Percentiles rank a stretch among this genome's conserved stretches.
These are phyloP conservation scores for Nematodospora valgi DNA, from an alignment of 805 yeast genomes.

Conservation along the genomic window DNA sequence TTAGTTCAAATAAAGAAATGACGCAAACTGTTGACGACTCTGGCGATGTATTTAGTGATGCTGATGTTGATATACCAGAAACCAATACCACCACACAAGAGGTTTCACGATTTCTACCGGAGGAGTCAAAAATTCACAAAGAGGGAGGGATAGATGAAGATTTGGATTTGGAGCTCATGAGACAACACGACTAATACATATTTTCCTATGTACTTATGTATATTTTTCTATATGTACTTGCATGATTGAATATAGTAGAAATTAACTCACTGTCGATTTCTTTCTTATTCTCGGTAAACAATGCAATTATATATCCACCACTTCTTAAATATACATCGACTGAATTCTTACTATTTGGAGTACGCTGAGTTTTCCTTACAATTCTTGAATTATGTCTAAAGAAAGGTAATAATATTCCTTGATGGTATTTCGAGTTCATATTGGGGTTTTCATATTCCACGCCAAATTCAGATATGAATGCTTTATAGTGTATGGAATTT, in stretches of 20 bases:
- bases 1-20: too few relatives aligned
- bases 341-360: not conserved
- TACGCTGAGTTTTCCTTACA: slow-evolving; percentile 33
- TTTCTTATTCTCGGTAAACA: slow-evolving; percentile 31
- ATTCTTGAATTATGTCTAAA: slow-evolving; percentile 41
- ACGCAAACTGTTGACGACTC: too few relatives aligned
- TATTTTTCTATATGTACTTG: slow-evolving; percentile 46
- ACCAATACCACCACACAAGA: slow-evolving; percentile 8
- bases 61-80: slow-evolving; percentile 15
- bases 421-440: slow-evolving; percentile 30
- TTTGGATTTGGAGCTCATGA: slow-evolving; percentile 35
- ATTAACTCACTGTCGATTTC: slow-evolving; percentile 34
- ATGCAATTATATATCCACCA: slow-evolving; percentile 51
- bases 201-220: slow-evolving; percentile 25
- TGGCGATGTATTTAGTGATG: slow-evolving; percentile 16
- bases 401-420: slow-evolving; percentile 56
- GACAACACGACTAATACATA: slow-evolving; percentile 30
- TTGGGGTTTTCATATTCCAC: slow-evolving; percentile 35
- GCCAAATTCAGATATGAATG: slow-evolving; percentile 53
- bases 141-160: slow-evolving; percentile 29
- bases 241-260: slow-evolving; percentile 44
- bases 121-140: slow-evolving; percentile 1
- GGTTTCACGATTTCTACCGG: too few relatives aligned
- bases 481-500: slow-evolving; percentile 38
- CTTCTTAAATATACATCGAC: slow-evolving; percentile 46